phyloP scores from a whole-genome alignment of 768 basidiomycete species.

The Hypsizygus marmoreus region DNA sequence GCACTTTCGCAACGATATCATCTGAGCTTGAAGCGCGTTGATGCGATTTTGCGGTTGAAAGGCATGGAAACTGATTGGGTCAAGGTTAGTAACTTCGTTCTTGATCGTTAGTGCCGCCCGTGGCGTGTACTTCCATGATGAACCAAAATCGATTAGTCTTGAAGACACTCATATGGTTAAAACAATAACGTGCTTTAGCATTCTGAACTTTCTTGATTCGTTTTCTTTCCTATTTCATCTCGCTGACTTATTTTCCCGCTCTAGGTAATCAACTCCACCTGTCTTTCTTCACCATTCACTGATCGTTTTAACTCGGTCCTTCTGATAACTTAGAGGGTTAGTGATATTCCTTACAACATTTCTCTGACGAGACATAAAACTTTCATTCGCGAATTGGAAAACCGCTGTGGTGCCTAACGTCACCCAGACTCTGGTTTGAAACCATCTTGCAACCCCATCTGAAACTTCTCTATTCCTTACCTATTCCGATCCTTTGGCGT shows the following conservation, averaged over 20 bases:
- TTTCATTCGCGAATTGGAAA: slow-evolving; percentile 75
- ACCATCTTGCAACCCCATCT: slow-evolving; percentile 72
- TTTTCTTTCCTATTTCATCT: slow-evolving; percentile 10
- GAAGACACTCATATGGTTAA: slow-evolving; percentile 80
- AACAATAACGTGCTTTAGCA: slow-evolving; percentile 30
- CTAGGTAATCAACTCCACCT: slow-evolving; percentile 20
- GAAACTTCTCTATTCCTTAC: slow-evolving; percentile 29
- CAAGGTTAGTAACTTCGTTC: slow-evolving; percentile 54
- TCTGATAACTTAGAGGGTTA: slow-evolving; percentile 37
- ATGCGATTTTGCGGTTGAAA: slow-evolving; percentile 83
- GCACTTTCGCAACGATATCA: slow-evolving; percentile 62
- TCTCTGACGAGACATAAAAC: slow-evolving; percentile 50
- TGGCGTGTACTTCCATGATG: slow-evolving; percentile 39
- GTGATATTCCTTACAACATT: slow-evolving; percentile 18
- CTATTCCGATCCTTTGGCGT: slow-evolving; percentile 4
- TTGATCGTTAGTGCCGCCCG: slow-evolving; percentile 16
- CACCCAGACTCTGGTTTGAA: slow-evolving; percentile 56
- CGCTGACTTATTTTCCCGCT: slow-evolving; percentile 16
- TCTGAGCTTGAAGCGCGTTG: slow-evolving; percentile 75
- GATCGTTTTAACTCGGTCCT: slow-evolving; percentile 7
- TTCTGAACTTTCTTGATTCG: slow-evolving; percentile 21
- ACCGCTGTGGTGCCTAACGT: slow-evolving; percentile 65
- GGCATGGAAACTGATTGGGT: slow-evolving; percentile 71
- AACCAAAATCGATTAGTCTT: slow-evolving; percentile 93
- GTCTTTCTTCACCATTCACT: slow-evolving; percentile 10